Evolutionary conservation across 2,329 filamentous ascomycete species (phyloP).

Genomic region (Capronia americana): DNA sequence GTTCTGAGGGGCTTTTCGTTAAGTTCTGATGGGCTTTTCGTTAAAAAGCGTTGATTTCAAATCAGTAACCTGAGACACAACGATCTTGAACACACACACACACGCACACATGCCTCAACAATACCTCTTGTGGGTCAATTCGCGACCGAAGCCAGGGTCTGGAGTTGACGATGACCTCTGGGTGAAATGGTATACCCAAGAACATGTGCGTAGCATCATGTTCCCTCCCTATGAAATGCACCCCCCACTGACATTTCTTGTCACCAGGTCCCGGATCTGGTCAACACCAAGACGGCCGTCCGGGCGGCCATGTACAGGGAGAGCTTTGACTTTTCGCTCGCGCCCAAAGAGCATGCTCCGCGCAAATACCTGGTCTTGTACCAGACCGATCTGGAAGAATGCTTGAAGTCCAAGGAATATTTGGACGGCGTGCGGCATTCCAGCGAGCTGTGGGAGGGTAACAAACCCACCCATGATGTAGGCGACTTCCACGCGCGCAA

Average conservation of each 20-base stretch:
- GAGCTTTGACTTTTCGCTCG: slow-evolving; percentile 23
- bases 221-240: not conserved
- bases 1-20: too few species aligned
- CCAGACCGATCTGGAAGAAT: slow-evolving; percentile 74
- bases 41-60: too few species aligned
- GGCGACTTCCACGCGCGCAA: slow-evolving; percentile 73
- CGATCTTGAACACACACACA: not conserved
- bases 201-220: slow-evolving; percentile 26
- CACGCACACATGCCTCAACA: slow-evolving; percentile 22
- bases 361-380: slow-evolving; percentile 81
- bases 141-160: slow-evolving; percentile 19
- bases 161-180: slow-evolving; percentile 30
- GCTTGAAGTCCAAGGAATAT: slow-evolving; percentile 72
- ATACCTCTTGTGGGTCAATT: slow-evolving; percentile 32
- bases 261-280: slow-evolving; percentile 25
- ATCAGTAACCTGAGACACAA: too few species aligned
- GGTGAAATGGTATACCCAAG: slow-evolving; percentile 32
- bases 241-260: not conserved
- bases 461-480: slow-evolving; percentile 66
- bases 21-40: too few species aligned
- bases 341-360: slow-evolving; percentile 41
- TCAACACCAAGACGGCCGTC: slow-evolving; percentile 24
- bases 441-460: slow-evolving; percentile 62
- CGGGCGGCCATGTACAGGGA: slow-evolving; percentile 27
- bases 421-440: slow-evolving; percentile 54